These are phyloP conservation scores for Penicillium pancosmium DNA, from an alignment of 495 filamentous ascomycete genomes.

Conservation along the genomic window DNA sequence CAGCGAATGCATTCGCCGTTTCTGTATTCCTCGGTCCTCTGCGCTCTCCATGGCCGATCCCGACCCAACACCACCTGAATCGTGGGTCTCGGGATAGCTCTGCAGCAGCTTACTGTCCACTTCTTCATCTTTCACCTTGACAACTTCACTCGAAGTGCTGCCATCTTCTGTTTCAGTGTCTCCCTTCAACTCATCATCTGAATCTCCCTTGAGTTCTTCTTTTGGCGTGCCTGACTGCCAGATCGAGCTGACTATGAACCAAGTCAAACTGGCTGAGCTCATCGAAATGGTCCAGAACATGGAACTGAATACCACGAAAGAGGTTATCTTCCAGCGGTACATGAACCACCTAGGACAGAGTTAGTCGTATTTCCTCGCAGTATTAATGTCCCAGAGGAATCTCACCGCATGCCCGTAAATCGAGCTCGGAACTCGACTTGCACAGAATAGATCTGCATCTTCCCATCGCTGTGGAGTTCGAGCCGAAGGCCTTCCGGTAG, in stretches of 20 bases:
- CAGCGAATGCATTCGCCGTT: slow-evolving; percentile 34
- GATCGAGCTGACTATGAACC: slow-evolving; percentile 52
- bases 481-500: slow-evolving; percentile 62
- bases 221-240: slow-evolving; percentile 27
- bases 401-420: slow-evolving; percentile 67
- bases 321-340: slow-evolving; percentile 73
- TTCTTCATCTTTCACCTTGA: slow-evolving; percentile 28
- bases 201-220: slow-evolving; percentile 31
- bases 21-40: slow-evolving; percentile 37
- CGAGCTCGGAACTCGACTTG: slow-evolving; percentile 68
- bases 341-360: slow-evolving; percentile 68
- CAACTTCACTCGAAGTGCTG: slow-evolving; percentile 13
- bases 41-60: slow-evolving; percentile 40
- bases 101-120: slow-evolving; percentile 23
- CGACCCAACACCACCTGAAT: slow-evolving; percentile 29
- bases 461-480: slow-evolving; percentile 66
- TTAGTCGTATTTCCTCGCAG: slow-evolving; percentile 10
- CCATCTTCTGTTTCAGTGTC: slow-evolving; percentile 29
- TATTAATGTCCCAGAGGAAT: background rate
- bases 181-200: slow-evolving; percentile 31
- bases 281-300: slow-evolving; percentile 78
- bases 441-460: slow-evolving; percentile 74
- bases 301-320: slow-evolving; percentile 65
- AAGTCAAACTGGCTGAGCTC: slow-evolving; percentile 58
- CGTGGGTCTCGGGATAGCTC: slow-evolving; percentile 22